A percentile compares a stretch with the other conserved stretches of the same genome.
These are phyloP conservation scores for Sabuloglossum arenarium DNA, from an alignment of 495 filamentous ascomycete genomes.

Conservation along the genomic window DNA sequence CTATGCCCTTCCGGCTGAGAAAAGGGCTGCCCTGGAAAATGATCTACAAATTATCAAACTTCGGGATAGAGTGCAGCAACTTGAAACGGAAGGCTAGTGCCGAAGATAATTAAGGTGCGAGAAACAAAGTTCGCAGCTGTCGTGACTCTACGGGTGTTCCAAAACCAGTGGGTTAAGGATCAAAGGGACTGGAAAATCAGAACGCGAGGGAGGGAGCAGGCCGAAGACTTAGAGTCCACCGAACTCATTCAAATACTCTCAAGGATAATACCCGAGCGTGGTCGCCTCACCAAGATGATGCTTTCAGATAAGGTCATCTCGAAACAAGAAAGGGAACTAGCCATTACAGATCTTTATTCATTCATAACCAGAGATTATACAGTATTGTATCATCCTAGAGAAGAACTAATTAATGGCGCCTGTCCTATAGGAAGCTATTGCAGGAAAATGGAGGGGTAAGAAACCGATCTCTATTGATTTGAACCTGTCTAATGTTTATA, in stretches of 20 bases:
- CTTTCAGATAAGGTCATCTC: neutral
- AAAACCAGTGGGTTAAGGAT: conserved; percentile 2
- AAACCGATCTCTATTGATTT: neutral
- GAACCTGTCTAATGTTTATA: neutral
- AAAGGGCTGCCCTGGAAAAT: neutral
- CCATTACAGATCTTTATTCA: neutral
- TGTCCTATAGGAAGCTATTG: neutral
- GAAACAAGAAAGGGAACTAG: neutral
- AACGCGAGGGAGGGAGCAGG: neutral
- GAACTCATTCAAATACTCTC: neutral
- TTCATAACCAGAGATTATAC: neutral
- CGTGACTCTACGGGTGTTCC: neutral
- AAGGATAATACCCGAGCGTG: neutral
- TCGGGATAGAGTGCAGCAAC: neutral
- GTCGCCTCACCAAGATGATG: neutral
- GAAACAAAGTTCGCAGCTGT: neutral
- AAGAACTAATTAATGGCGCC: neutral
- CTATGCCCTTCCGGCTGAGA: neutral
- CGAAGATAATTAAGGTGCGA: neutral
- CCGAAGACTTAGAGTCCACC: neutral
- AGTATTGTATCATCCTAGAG: neutral
- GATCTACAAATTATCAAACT: conserved; percentile 1
- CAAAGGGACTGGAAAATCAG: conserved; percentile 3
- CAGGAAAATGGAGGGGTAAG: neutral
- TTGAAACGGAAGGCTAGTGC: neutral